These are phyloP conservation scores for Fusarium robinianum DNA, from an alignment of 2,329 filamentous ascomycete species.

Conservation along the genomic window DNA sequence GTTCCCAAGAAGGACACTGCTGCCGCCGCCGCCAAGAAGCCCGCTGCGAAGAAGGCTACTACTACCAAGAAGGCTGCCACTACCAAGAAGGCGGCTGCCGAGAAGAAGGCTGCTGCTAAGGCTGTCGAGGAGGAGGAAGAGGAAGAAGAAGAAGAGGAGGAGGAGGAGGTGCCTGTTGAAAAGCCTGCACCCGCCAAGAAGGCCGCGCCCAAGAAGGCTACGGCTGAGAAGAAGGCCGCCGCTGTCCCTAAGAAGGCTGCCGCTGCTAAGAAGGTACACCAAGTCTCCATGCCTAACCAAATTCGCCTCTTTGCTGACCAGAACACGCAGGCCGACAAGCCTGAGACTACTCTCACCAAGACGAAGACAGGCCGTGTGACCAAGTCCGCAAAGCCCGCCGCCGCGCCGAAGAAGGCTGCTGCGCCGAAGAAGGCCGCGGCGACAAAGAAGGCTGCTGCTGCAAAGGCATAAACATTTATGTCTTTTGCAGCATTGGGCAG, in stretches of 20 bases:
- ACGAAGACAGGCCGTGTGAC: slow-evolving; percentile 34
- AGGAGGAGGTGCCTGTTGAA: slow-evolving; percentile 37
- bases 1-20: slow-evolving; percentile 38
- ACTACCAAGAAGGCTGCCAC: slow-evolving; percentile 39
- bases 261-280: not conserved
- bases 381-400: slow-evolving; percentile 29
- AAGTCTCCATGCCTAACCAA: not conserved
- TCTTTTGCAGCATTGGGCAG: slow-evolving; percentile 29
- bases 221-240: slow-evolving; percentile 35
- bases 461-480: slow-evolving; percentile 44
- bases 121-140: too few relatives aligned
- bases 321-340: not conserved
- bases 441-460: slow-evolving; percentile 52
- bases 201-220: slow-evolving; percentile 49
- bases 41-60: slow-evolving; percentile 40
- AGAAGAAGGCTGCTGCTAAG: slow-evolving; percentile 42
- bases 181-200: slow-evolving; percentile 50
- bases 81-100: slow-evolving; percentile 35
- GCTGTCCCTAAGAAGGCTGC: slow-evolving; percentile 16
- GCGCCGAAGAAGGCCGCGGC: slow-evolving; percentile 22
- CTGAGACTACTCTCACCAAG: slow-evolving; percentile 38
- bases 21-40: slow-evolving; percentile 41
- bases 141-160: too few relatives aligned
- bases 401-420: slow-evolving; percentile 44
- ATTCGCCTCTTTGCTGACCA: too few relatives aligned